Evolutionary conservation across 306 rosid genomes (phyloP).

Genomic region (Ochetophila trinervis): DNA sequence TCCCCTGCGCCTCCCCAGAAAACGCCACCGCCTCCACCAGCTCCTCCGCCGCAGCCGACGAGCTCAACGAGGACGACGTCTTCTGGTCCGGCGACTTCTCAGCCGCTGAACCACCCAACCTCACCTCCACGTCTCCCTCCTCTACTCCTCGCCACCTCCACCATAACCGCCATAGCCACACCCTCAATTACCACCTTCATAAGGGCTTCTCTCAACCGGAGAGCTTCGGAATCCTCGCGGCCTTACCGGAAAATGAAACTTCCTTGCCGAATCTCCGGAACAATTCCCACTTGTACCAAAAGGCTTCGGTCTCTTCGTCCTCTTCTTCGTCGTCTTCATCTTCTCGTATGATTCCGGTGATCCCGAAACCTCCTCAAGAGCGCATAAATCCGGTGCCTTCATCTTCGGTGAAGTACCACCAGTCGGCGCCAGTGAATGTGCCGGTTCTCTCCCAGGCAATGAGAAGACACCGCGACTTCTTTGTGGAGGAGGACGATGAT

Average conservation of each 20-base stretch:
- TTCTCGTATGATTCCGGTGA: slow-evolving; percentile 47
- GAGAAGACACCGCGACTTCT: slow-evolving; percentile 32
- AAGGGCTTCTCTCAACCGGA: slow-evolving; percentile 40
- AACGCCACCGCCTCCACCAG: slow-evolving; percentile 23
- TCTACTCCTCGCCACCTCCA: slow-evolving; percentile 34
- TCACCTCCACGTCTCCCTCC: slow-evolving; percentile 30
- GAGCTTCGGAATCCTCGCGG: slow-evolving; percentile 80
- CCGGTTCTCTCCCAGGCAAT: slow-evolving; percentile 45
- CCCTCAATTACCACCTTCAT: slow-evolving; percentile 13
- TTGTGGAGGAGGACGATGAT: slow-evolving; percentile 22
- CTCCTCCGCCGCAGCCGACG: slow-evolving; percentile 22
- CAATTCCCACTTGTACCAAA: slow-evolving; percentile 42
- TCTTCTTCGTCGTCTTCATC: slow-evolving; percentile 48
- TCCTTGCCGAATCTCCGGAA: slow-evolving; percentile 25
- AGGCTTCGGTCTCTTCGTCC: slow-evolving; percentile 52
- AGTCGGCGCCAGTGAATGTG: slow-evolving; percentile 73
- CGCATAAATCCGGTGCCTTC: slow-evolving; percentile 24
- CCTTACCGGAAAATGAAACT: slow-evolving; percentile 58
- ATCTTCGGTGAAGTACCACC: slow-evolving; percentile 44
- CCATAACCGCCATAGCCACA: slow-evolving; percentile 14
- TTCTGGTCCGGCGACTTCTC: slow-evolving; percentile 42
- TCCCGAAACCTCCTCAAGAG: slow-evolving; percentile 56
- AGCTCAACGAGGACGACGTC: slow-evolving; percentile 72
- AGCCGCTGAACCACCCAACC: slow-evolving; percentile 32
- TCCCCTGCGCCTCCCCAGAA: slow-evolving; percentile 22